phyloP scores from a whole-genome alignment of 768 basidiomycete genomes.

The Postia placenta region DNA sequence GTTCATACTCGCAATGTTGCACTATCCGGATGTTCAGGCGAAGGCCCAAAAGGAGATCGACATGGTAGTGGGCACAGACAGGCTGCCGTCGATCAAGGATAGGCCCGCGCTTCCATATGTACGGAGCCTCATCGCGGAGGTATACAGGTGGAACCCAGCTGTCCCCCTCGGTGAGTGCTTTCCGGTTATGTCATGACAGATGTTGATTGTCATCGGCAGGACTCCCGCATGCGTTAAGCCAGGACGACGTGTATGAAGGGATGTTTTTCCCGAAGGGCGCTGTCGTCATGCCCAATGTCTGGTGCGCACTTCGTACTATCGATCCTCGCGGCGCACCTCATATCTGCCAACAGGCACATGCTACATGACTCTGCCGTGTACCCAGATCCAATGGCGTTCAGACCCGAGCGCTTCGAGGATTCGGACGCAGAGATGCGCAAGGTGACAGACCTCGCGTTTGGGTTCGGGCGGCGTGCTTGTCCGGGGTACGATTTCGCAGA shows the following conservation, averaged over 20 bases:
- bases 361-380: slow-evolving; percentile 28
- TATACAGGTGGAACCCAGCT: too few species aligned
- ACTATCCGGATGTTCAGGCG: slow-evolving; percentile 28
- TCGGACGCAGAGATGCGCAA: too few species aligned
- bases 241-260: slow-evolving; percentile 23
- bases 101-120: too few species aligned
- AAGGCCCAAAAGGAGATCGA: slow-evolving; percentile 33
- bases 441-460: too few species aligned
- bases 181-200: neutral
- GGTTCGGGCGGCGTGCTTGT: too few species aligned
- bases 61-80: slow-evolving; percentile 23
- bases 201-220: too few species aligned
- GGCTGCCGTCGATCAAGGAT: slow-evolving; percentile 41
- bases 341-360: slow-evolving; percentile 9
- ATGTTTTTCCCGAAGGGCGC: slow-evolving; percentile 24
- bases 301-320: slow-evolving; percentile 12
- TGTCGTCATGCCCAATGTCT: slow-evolving; percentile 19
- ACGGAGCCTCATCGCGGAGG: too few species aligned
- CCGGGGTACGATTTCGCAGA: slow-evolving; percentile 8
- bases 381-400: slow-evolving; percentile 27
- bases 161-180: too few species aligned
- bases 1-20: slow-evolving; percentile 31
- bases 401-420: too few species aligned
- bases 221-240: slow-evolving; percentile 14
- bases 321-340: neutral